Evolutionary conservation across 805 yeast species (phyloP).

Genomic region (Candida nonsorbophila): DNA sequence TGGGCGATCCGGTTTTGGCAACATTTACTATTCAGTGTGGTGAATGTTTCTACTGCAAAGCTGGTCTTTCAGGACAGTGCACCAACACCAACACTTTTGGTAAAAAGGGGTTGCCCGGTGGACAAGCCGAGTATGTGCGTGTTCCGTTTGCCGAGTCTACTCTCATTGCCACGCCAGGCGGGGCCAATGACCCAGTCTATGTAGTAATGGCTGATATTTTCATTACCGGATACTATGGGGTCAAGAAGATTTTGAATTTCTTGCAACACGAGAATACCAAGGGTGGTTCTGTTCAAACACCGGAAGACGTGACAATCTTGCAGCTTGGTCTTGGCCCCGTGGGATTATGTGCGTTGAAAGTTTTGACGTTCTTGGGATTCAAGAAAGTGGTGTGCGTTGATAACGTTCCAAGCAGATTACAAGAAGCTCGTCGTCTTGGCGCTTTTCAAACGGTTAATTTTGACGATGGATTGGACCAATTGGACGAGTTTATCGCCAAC

Average conservation of each 20-base stretch:
- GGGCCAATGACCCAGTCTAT: constrained; percentile 37
- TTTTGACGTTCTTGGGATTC: constrained; percentile 42
- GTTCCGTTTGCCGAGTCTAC: constrained; percentile 55
- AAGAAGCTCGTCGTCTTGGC: constrained; percentile 42
- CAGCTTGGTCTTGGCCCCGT: constrained; percentile 62
- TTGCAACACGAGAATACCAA: constrained; percentile 26
- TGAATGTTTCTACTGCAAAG: constrained; percentile 51
- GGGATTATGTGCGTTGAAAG: constrained; percentile 47
- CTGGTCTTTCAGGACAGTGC: constrained; percentile 53
- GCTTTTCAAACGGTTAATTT: constrained; percentile 45
- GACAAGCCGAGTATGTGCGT: constrained; percentile 57
- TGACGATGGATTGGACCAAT: constrained; percentile 23
- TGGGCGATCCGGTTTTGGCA: constrained; percentile 45
- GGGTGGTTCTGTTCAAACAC: constrained; percentile 5
- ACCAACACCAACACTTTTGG: constrained; percentile 54
- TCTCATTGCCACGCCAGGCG: constrained; percentile 37
- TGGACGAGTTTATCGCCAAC: constrained; percentile 21
- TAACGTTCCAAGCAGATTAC: constrained; percentile 41
- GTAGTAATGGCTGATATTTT: constrained; percentile 61
- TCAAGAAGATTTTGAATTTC: constrained; percentile 42
- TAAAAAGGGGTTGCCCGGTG: constrained; percentile 51
- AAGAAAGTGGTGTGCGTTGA: constrained; percentile 43
- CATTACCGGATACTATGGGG: constrained; percentile 60
- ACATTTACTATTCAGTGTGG: constrained; percentile 57
- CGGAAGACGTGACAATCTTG: constrained; percentile 31